A percentile compares a stretch with the other conserved stretches of the same genome.
phyloP scores from a whole-genome alignment of 208 protist genomes.

The Trypanosoma platydactyli region DNA sequence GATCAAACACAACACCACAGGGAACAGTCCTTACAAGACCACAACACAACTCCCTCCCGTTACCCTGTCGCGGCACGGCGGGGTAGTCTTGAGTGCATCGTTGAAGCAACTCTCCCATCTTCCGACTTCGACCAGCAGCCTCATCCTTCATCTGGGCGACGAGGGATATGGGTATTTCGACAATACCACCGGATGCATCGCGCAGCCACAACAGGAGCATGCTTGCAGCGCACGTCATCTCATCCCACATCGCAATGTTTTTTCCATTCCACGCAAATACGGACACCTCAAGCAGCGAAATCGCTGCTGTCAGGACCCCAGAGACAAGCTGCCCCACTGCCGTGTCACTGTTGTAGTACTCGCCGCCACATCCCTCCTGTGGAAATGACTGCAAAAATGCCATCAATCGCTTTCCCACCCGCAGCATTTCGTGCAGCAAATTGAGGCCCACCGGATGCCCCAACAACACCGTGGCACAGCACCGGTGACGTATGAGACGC shows the following conservation, averaged over 20 bases:
- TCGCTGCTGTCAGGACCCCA: constrained; percentile 21
- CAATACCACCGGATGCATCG: not conserved
- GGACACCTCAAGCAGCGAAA: constrained; percentile 25
- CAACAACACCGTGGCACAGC: constrained; percentile 15
- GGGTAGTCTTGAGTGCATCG: not conserved
- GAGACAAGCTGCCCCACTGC: not conserved
- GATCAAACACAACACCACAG: constrained; percentile 20
- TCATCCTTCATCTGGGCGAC: constrained; percentile 3
- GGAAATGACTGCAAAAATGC: not conserved
- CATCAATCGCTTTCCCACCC: not conserved
- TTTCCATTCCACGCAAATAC: constrained; percentile 3
- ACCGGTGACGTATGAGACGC: constrained; percentile 20
- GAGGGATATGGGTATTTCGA: constrained; percentile 10
- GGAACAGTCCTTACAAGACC: constrained; percentile 12
- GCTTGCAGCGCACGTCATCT: constrained; percentile 4
- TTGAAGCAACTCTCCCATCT: not conserved
- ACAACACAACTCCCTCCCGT: constrained; percentile 6
- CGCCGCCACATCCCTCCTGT: not conserved
- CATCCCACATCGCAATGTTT: not conserved
- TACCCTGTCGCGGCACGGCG: not conserved
- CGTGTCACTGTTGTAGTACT: not conserved
- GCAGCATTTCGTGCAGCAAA: constrained; percentile 5
- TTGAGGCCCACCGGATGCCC: constrained; percentile 2
- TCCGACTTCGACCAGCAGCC: not conserved
- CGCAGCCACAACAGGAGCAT: constrained; percentile 19